These are phyloP conservation scores for Exophiala bonariae DNA, from an alignment of 2,329 filamentous ascomycete species.

Conservation along the genomic window DNA sequence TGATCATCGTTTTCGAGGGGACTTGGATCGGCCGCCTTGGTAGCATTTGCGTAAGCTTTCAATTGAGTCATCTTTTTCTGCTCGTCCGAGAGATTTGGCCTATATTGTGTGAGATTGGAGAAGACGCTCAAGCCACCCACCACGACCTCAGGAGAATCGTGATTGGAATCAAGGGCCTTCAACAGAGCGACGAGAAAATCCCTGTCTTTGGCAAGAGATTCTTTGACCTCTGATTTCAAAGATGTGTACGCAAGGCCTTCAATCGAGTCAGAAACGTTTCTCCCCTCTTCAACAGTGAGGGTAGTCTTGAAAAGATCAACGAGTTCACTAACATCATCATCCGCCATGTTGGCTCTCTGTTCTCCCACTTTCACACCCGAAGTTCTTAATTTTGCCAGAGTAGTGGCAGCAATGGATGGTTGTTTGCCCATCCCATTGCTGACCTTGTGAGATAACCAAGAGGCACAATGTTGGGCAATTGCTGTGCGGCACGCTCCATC, in stretches of 20 bases:
- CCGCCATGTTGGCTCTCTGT: conserved; percentile 36
- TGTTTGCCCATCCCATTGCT: conserved; percentile 64
- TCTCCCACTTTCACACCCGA: conserved; percentile 31
- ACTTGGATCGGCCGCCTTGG: conserved; percentile 64
- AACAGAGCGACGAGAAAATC: conserved; percentile 71
- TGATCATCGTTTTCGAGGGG: conserved; percentile 74
- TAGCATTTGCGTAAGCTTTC: conserved; percentile 89
- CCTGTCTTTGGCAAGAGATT: conserved; percentile 70
- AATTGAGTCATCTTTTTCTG: conserved; percentile 89
- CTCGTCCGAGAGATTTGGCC: conserved; percentile 77
- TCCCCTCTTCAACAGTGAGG: conserved; percentile 38
- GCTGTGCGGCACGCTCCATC: conserved; percentile 78
- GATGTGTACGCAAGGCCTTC: conserved; percentile 93
- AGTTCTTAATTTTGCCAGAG: conserved; percentile 64
- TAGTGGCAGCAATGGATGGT: conserved; percentile 63
- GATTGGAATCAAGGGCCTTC: conserved; percentile 43
- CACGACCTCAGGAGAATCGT: conserved; percentile 67
- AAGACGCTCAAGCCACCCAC: conserved; percentile 88
- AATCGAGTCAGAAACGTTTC: conserved; percentile 71
- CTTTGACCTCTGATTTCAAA: conserved; percentile 80
- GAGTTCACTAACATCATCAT: conserved; percentile 52
- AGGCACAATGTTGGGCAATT: conserved; percentile 78
- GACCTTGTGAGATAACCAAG: conserved; percentile 84
- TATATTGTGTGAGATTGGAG: conserved; percentile 79
- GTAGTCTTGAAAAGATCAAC: conserved; percentile 55